These are phyloP conservation scores for Aspergillus puulaauensis DNA, from an alignment of 2,329 filamentous ascomycete species.

Conservation along the genomic window DNA sequence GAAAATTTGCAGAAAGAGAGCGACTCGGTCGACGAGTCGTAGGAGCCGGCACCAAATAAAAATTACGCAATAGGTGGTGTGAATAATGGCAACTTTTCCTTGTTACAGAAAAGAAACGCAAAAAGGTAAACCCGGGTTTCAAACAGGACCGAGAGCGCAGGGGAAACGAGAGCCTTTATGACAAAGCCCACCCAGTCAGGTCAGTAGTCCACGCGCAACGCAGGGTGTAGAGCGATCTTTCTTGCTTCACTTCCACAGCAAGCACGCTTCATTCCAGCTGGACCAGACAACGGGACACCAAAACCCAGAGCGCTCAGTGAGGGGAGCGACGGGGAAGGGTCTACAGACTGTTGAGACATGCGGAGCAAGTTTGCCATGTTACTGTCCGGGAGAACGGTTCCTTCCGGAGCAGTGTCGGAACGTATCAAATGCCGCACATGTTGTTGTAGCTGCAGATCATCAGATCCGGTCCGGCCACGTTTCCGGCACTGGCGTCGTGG, in stretches of 20 bases:
- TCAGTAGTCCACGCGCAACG: constrained; percentile 32
- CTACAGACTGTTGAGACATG: constrained; percentile 23
- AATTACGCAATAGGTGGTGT: constrained; percentile 17
- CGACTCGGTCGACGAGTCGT: constrained; percentile 22
- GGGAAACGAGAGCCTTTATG: constrained; percentile 4
- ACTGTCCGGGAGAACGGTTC: constrained; percentile 32
- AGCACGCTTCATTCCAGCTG: constrained; percentile 40
- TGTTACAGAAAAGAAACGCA: constrained; percentile 24
- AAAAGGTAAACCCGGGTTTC: constrained; percentile 3
- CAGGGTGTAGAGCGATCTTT: constrained; percentile 36
- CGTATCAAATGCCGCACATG: constrained; percentile 40
- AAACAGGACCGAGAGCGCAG: constrained; percentile 5
- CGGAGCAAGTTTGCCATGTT: constrained; percentile 33
- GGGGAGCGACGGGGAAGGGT: constrained; percentile 14
- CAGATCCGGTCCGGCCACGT: constrained; percentile 41
- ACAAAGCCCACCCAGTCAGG: constrained; percentile 13
- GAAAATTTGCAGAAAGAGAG: constrained; percentile 15
- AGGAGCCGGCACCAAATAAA: constrained; percentile 8
- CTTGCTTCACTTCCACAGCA: constrained; percentile 41
- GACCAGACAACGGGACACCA: constrained; percentile 31
- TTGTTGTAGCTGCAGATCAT: constrained; percentile 38
- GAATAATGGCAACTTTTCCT: constrained; percentile 20
- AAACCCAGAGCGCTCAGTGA: constrained; percentile 22
- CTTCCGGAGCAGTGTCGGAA: constrained; percentile 24
- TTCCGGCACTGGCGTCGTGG: constrained; percentile 35